Evolutionary conservation across 495 filamentous ascomycete genomes (phyloP), one percentile per base, ranked within the genome.

Genomic region (Tuber calosporum): DNA sequence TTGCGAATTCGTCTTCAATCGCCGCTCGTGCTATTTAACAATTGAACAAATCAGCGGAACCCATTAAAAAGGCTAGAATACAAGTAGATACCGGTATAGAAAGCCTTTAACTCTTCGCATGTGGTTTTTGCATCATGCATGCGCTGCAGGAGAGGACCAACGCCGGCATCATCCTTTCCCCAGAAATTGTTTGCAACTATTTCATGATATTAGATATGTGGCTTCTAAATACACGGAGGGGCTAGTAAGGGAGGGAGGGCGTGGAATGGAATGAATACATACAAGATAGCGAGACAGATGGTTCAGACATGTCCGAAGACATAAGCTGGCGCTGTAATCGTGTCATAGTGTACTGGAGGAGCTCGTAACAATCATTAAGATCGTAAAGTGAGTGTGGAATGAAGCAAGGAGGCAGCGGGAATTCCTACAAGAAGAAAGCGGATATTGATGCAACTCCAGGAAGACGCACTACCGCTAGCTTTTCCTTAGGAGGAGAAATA

Each of bases 171-270:
- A 82, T 99, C 93, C 86, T 94, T 97, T 74, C 96, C 96, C 96
- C 96, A 99, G 84, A 99, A 99, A 82, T 99, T 98, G 84, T 98
- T 98, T 80, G 96, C 93, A 84, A 98, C 93, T 97, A 68, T 72
- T 70, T 78, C 15, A 62, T 22, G 68, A 40, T 69, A 48, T 78
- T 69, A 78, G 76, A 78, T 7, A 11, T 37, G 36, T 30, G 67
- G 69, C n/a, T 2, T 26, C 42, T 30, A 75, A 20, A 20, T 19
- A 39, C 36, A 20, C 42, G 1, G 53, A 62, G 26, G 26, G 53
- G 6, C n/a, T 11, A 8, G 11, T 15, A 26, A 53, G 48, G 26
- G 22, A n/a, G n/a, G 22, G 13, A 43, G 30, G 30, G 34, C n/a
- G 40, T 22, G 62, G 38, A 45, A 67, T 41, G 67, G 66, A 26